Percentiles rank a stretch among this genome's conserved stretches.
phyloP scores from a whole-genome alignment of 2,329 filamentous ascomycete species.

The Stagonosporopsis vannaccii region DNA sequence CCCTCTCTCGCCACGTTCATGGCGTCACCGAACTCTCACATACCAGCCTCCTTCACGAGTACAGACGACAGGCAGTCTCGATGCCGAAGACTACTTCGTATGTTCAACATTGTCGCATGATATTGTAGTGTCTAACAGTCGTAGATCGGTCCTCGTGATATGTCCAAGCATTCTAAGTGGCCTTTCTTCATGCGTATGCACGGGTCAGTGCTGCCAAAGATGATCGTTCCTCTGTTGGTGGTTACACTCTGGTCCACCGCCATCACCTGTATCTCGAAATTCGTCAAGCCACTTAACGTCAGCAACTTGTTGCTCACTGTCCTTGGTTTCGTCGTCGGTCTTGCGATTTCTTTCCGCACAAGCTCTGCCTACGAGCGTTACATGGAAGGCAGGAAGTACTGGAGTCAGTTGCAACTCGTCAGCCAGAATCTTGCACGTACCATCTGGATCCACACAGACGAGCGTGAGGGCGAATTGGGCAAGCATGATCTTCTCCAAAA shows the following conservation, averaged over 20 bases:
- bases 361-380: slow-evolving; percentile 78
- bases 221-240: slow-evolving; percentile 72
- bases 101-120: slow-evolving; percentile 31
- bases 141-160: slow-evolving; percentile 68
- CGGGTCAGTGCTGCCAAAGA: slow-evolving; percentile 75
- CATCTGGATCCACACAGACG: slow-evolving; percentile 80
- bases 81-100: slow-evolving; percentile 68
- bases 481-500: slow-evolving; percentile 76
- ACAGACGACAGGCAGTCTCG: slow-evolving; percentile 39
- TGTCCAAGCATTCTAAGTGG: slow-evolving; percentile 77
- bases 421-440: slow-evolving; percentile 69
- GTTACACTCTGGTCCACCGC: slow-evolving; percentile 70
- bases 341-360: slow-evolving; percentile 78
- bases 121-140: slow-evolving; percentile 16
- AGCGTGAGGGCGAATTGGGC: slow-evolving; percentile 63
- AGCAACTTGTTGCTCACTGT: slow-evolving; percentile 76
- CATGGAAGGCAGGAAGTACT: slow-evolving; percentile 69
- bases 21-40: slow-evolving; percentile 37
- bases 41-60: slow-evolving; percentile 40
- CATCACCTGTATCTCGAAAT: slow-evolving; percentile 61
- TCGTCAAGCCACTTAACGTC: slow-evolving; percentile 62
- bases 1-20: slow-evolving; percentile 44
- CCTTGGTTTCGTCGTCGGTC: slow-evolving; percentile 80
- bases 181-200: slow-evolving; percentile 78
- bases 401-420: slow-evolving; percentile 63